These are phyloP conservation scores for Fusarium caatingaense DNA, from an alignment of 2,329 filamentous ascomycete species.

Conservation along the genomic window DNA sequence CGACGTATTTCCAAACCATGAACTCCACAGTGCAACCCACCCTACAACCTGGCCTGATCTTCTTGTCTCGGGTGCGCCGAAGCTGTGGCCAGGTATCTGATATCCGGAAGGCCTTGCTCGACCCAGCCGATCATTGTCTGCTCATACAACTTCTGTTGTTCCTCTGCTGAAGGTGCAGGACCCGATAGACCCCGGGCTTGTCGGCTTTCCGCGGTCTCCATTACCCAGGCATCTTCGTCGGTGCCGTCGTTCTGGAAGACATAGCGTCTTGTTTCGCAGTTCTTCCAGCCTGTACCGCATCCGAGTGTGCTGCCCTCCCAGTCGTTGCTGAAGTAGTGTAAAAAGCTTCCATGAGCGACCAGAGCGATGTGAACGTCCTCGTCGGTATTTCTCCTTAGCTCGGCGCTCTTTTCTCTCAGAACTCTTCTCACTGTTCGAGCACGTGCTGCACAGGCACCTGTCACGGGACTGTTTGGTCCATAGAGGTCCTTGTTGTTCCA, in stretches of 20 bases:
- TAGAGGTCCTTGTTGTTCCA: conserved; percentile 33
- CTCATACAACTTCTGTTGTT: conserved; percentile 24
- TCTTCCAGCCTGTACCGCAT: conserved; percentile 31
- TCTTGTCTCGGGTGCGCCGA: conserved; percentile 7
- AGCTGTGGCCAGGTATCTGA: conserved; percentile 23
- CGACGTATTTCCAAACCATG: neutral
- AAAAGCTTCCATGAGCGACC: conserved; percentile 33
- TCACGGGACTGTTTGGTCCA: conserved; percentile 33
- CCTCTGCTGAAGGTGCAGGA: conserved; percentile 20
- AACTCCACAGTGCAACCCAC: neutral
- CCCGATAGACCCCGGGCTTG: conserved; percentile 5
- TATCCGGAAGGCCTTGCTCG: conserved; percentile 28
- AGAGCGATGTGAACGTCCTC: conserved; percentile 33
- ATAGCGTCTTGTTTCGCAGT: conserved; percentile 34
- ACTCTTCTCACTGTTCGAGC: conserved; percentile 28
- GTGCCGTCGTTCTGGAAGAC: conserved; percentile 17
- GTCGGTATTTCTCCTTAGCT: conserved; percentile 1
- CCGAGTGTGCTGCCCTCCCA: conserved; percentile 24
- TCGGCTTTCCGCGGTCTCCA: conserved; percentile 31
- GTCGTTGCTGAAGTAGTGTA: conserved; percentile 38
- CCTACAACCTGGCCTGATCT: conserved; percentile 11
- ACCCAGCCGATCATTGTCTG: conserved; percentile 33
- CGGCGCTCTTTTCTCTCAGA: conserved; percentile 19
- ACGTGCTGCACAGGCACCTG: conserved; percentile 18
- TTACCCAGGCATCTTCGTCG: conserved; percentile 34